Conservation (phyloP, 2,329 filamentous ascomycete species). For the Ramularia endophylla region DNA sequence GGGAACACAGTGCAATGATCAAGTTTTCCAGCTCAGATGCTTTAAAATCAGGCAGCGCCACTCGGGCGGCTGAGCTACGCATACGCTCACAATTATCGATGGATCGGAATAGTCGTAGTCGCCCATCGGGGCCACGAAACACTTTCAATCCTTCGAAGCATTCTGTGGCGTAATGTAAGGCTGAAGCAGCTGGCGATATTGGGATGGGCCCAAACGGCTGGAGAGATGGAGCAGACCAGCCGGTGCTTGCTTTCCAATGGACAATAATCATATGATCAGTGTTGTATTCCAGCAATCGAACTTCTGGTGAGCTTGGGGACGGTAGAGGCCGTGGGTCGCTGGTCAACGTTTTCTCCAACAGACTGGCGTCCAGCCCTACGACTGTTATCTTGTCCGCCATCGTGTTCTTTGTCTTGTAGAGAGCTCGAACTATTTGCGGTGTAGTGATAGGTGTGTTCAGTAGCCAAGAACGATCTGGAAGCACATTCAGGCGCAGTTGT, state of each 20-base stretch:
- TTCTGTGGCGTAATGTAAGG: conserved; percentile 80
- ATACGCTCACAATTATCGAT: conserved; percentile 64
- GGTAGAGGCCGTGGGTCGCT: conserved; percentile 10
- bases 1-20: conserved; percentile 61
- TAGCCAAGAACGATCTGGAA: too few relatives aligned
- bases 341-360: conserved; percentile 32
- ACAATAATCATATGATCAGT: conserved; percentile 85
- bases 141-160: conserved; percentile 84
- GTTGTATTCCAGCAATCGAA: conserved; percentile 39
- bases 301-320: conserved; percentile 32
- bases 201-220: conserved; percentile 69
- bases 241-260: conserved; percentile 56
- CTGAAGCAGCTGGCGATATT: conserved; percentile 72
- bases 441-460: too few relatives aligned
- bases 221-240: conserved; percentile 68
- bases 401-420: too few relatives aligned
- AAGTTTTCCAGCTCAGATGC: conserved; percentile 66
- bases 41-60: conserved; percentile 67
- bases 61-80: conserved; percentile 50
- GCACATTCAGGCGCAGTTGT: too few relatives aligned
- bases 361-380: conserved; percentile 10
- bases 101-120: conserved; percentile 68
- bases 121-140: conserved; percentile 60
- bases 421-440: too few relatives aligned
- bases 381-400: neutral